A percentile compares a stretch with the other conserved stretches of the same genome.
Conservation (phyloP, 1,284 basidiomycete genomes). For the Puccinia hordei region DNA sequence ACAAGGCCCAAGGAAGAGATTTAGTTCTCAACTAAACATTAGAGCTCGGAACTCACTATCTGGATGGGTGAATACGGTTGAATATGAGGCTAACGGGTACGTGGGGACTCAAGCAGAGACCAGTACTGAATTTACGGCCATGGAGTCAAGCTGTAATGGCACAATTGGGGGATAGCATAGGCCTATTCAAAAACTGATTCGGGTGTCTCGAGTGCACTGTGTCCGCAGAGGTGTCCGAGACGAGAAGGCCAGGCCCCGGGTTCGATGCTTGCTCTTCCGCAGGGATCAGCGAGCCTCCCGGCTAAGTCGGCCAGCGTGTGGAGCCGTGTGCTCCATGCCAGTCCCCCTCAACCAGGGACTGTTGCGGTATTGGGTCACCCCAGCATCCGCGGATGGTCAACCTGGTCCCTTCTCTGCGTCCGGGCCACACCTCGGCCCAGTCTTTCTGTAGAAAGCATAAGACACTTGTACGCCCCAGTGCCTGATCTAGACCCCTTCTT, state of each 20-base stretch:
- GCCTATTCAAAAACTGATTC: not conserved
- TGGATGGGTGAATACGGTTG: too few relatives aligned
- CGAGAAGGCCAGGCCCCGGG: slow-evolving; percentile 3
- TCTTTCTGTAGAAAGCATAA: not conserved
- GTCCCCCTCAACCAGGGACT: not conserved
- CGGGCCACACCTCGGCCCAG: not conserved
- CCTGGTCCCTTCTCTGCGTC: not conserved
- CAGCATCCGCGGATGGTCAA: not conserved
- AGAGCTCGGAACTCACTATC: too few relatives aligned
- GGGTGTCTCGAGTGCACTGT: not conserved
- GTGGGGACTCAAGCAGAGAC: too few relatives aligned
- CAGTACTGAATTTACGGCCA: too few relatives aligned
- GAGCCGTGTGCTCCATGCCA: not conserved
- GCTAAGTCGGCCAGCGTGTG: not conserved
- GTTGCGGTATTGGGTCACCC: not conserved
- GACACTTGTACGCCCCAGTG: not conserved
- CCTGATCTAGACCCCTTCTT: not conserved
- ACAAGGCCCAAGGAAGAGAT: too few relatives aligned
- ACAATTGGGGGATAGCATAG: slow-evolving; percentile 4
- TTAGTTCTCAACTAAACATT: too few relatives aligned
- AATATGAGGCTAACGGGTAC: too few relatives aligned
- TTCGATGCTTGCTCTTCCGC: not conserved
- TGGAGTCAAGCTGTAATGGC: slow-evolving; percentile 11
- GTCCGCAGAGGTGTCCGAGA: not conserved
- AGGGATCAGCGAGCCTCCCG: not conserved